A percentile compares a stretch with the other conserved stretches of the same genome.
Conservation (phyloP, 352 stramenopile species). For the Phytopythium mirpurense region DNA sequence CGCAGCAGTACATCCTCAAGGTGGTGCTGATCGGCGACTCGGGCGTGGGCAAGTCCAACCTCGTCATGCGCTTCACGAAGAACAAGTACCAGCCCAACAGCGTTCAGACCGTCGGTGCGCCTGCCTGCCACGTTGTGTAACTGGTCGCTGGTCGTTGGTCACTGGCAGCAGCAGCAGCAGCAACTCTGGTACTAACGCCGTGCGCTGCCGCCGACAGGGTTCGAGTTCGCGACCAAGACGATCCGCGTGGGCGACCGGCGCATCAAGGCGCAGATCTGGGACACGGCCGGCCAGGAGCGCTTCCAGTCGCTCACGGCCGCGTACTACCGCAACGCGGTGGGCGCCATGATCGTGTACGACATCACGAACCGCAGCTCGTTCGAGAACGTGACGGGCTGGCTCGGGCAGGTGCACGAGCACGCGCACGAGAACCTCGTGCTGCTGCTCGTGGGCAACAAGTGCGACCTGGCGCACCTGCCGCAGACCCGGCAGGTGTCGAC, state of each 20-base stretch:
- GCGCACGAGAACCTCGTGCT: slow-evolving; percentile 80
- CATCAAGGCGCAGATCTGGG: slow-evolving; percentile 88
- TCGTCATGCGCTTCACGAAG: slow-evolving; percentile 87
- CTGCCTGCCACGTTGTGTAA: no score
- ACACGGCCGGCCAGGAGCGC: slow-evolving; percentile 86
- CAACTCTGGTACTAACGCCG: not conserved
- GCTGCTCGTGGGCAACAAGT: slow-evolving; percentile 87
- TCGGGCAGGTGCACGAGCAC: slow-evolving; percentile 78
- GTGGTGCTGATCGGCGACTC: slow-evolving; percentile 88
- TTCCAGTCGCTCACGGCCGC: slow-evolving; percentile 91
- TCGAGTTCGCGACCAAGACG: slow-evolving; percentile 87
- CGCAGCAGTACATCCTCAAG: slow-evolving; percentile 71
- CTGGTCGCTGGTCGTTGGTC: no score
- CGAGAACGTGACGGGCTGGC: slow-evolving; percentile 72
- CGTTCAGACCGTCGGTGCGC: slow-evolving; percentile 63
- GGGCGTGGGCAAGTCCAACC: slow-evolving; percentile 84
- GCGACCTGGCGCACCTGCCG: slow-evolving; percentile 71
- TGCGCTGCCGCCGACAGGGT: slow-evolving; percentile 21
- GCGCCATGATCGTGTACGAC: slow-evolving; percentile 91
- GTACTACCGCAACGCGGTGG: slow-evolving; percentile 90
- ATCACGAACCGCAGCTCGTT: slow-evolving; percentile 87
- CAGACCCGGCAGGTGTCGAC: slow-evolving; percentile 81
- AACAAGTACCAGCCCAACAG: slow-evolving; percentile 81
- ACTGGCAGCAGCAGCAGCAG: no score
- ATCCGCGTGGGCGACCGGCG: slow-evolving; percentile 77